These are phyloP conservation scores for Salix dunnii DNA, from an alignment of 345 rosid genomes.

Conservation along the genomic window DNA sequence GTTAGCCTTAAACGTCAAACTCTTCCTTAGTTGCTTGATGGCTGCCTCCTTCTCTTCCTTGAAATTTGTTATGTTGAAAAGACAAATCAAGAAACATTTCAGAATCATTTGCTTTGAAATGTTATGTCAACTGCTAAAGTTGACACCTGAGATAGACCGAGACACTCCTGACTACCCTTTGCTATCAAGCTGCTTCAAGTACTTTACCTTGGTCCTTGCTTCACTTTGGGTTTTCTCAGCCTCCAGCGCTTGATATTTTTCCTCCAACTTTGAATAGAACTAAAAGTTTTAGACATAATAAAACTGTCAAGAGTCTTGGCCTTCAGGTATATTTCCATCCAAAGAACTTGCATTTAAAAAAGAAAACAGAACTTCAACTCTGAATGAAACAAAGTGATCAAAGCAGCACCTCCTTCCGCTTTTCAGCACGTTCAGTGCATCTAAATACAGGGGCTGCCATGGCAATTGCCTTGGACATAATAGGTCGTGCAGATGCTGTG, in stretches of 20 bases:
- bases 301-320: not conserved
- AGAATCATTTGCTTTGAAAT: not conserved
- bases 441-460: slow-evolving; percentile 81
- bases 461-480: slow-evolving; percentile 46
- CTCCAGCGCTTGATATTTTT: slow-evolving; percentile 78
- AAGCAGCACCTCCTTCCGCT: slow-evolving; percentile 71
- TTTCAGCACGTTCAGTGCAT: slow-evolving; percentile 77
- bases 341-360: not conserved
- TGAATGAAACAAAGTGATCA: not conserved
- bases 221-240: slow-evolving; percentile 73
- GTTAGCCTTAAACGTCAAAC: slow-evolving; percentile 35
- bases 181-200: not conserved
- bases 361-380: slow-evolving; percentile 3
- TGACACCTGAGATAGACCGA: not conserved
- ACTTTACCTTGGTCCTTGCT: slow-evolving; percentile 70
- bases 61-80: not conserved
- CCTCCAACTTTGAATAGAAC: slow-evolving; percentile 85
- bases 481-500: slow-evolving; percentile 51
- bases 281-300: slow-evolving; percentile 17
- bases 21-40: slow-evolving; percentile 38
- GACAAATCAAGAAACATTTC: slow-evolving; percentile 3
- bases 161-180: not conserved
- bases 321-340: not conserved
- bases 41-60: slow-evolving; percentile 39
- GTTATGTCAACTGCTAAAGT: not conserved